Base-by-base conservation (phyloP, 2,329 filamentous ascomycete species). In the Elsinoe batatas region DNA sequence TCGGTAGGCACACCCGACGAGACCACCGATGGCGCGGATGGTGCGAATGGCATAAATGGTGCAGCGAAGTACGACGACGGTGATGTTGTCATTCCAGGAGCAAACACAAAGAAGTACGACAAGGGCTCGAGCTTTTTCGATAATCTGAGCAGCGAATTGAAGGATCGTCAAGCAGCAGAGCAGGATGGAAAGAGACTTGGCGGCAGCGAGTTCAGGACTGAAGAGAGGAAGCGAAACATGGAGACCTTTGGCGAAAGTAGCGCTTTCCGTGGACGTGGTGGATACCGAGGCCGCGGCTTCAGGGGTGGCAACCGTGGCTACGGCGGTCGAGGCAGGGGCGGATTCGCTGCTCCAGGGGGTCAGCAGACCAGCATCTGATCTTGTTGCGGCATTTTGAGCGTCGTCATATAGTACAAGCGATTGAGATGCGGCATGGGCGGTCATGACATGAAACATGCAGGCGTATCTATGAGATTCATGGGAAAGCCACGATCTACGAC, bases 201-300 rank as follows among this genome's bases (percentile, higher is more conserved):
- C 57, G 90, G 89, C 32, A 83, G 87, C 47, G 89, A 95, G 69
- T 94, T 93, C 83, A 84, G 93, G 54, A 85, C 84, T 37, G 90
- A 97, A 69, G 93, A 97, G 69, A 88, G 95, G 68, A 89, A 85
- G 69, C 90, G 89, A 74, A 97, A 97, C 68, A 87, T 98, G 67
- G 93, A 98, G 73, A 98, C 93, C 0, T 98, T 98, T 63, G 93
- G 93, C 7, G 91, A 97, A 69, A 91, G 91, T 54, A 96, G 90
- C 63, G 91, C 98, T 18, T 93, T 98, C 63, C 85, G 63, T 12
- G 63, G 83, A 13, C 81, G 87, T 59, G 82, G 83, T 54, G 85
- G 87, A 60, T 93, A 84, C 71, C 84, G 90, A 53, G 88, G 89
- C 30, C 81, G 89, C 42, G 87, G 87, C 10, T 35, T 35, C 42